phyloP scores from a whole-genome alignment of 257 asterid species.

The Capsicum pubescens region DNA sequence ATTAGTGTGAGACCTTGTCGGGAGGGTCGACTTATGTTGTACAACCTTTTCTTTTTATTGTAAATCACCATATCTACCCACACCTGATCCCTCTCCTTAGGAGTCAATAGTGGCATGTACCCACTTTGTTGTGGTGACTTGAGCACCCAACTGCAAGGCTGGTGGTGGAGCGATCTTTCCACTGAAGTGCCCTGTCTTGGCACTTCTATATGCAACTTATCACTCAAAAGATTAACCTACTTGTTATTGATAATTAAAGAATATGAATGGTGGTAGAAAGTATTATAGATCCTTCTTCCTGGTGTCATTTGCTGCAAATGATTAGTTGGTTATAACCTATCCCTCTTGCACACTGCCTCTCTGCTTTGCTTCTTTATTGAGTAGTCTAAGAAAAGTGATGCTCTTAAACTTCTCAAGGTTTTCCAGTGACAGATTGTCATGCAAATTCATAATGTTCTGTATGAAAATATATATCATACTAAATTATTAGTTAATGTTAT shows the following conservation, averaged over 20 bases:
- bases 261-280: not conserved
- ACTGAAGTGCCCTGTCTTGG: not conserved
- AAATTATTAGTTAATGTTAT: not conserved
- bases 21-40: slow-evolving; percentile 8
- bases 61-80: slow-evolving; percentile 12
- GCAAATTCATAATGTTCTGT: not conserved
- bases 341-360: not conserved
- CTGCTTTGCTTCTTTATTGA: not conserved
- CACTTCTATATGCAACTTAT: not conserved
- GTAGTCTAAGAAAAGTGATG: slow-evolving; percentile 4
- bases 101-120: not conserved
- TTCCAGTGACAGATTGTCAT: slow-evolving; percentile 3
- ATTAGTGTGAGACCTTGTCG: not conserved
- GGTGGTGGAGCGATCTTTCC: not conserved
- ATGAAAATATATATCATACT: not conserved
- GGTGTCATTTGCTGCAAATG: slow-evolving; percentile 5
- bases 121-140: not conserved
- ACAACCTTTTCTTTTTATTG: not conserved
- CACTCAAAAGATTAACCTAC: not conserved
- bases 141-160: slow-evolving; percentile 1
- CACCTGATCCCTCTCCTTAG: not conserved
- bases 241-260: slow-evolving; percentile 16
- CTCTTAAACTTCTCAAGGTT: not conserved
- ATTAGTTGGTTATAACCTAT: not conserved
- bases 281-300: not conserved